A percentile compares a stretch with the other conserved stretches of the same genome.
Conservation (phyloP, 2,329 filamentous ascomycete genomes). For the Calonectria honghensis region DNA sequence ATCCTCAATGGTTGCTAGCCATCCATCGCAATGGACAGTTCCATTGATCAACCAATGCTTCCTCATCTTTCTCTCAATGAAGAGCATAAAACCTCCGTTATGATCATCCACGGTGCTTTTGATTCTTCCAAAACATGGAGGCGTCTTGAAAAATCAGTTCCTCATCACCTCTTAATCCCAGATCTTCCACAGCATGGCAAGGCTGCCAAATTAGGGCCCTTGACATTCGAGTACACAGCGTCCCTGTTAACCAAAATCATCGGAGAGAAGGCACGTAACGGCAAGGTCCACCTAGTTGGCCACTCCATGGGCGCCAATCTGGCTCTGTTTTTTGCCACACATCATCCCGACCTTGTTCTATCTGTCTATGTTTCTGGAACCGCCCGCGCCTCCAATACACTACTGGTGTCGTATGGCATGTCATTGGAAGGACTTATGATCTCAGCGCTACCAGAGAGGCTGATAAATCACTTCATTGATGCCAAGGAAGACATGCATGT, state of each 20-base stretch:
- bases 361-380: constrained; percentile 15
- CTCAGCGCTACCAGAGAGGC: background rate
- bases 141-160: background rate
- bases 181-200: constrained; percentile 16
- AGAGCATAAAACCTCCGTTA: background rate
- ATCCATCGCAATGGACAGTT: background rate
- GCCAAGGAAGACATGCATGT: background rate
- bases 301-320: constrained; percentile 13
- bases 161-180: constrained; percentile 6
- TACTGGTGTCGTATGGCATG: background rate
- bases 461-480: constrained; percentile 9
- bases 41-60: background rate
- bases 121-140: background rate
- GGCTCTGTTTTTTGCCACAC: background rate
- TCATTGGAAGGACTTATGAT: background rate
- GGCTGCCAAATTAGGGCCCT: background rate
- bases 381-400: background rate
- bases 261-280: background rate
- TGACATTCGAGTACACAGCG: background rate
- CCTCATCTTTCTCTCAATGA: constrained; percentile 14
- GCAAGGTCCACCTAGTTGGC: background rate
- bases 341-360: background rate
- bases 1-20: background rate
- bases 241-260: background rate
- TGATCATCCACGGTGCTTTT: constrained; percentile 5